phyloP scores from a whole-genome alignment of 208 protist species.

The Crithidia fasciculata region DNA sequence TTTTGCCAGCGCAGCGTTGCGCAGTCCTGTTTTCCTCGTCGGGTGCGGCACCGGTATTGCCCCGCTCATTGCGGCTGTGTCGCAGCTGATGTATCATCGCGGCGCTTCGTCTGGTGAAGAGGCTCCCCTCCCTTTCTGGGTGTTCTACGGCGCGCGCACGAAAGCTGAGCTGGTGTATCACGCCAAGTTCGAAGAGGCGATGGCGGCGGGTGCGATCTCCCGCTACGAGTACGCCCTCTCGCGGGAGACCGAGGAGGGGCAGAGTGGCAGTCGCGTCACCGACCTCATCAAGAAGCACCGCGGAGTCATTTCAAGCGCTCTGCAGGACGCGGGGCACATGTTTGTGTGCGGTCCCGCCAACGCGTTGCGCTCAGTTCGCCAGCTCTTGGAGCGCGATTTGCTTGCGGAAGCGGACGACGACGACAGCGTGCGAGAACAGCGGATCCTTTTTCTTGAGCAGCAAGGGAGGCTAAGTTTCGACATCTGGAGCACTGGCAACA shows the following conservation, averaged over 20 bases:
- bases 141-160: conserved; percentile 73
- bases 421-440: conserved; percentile 73
- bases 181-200: conserved; percentile 48
- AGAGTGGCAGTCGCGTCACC: conserved; percentile 53
- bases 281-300: conserved; percentile 56
- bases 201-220: conserved; percentile 47
- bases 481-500: conserved; percentile 70
- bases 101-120: background rate
- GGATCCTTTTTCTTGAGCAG: conserved; percentile 60
- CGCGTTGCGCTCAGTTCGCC: conserved; percentile 56
- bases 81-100: conserved; percentile 47
- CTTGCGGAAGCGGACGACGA: conserved; percentile 71
- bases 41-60: conserved; percentile 83
- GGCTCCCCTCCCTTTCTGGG: conserved; percentile 52
- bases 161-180: conserved; percentile 75
- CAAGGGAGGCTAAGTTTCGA: conserved; percentile 73
- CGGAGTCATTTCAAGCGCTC: conserved; percentile 27
- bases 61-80: conserved; percentile 73
- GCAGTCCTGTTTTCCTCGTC: conserved; percentile 56
- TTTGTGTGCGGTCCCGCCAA: conserved; percentile 79
- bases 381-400: conserved; percentile 47
- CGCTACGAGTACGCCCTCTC: conserved; percentile 73
- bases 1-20: conserved; percentile 1
- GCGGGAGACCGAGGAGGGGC: conserved; percentile 21
- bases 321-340: conserved; percentile 44